Conservation (phyloP, 805 yeast genomes). For the Metschnikowia henanensis region DNA sequence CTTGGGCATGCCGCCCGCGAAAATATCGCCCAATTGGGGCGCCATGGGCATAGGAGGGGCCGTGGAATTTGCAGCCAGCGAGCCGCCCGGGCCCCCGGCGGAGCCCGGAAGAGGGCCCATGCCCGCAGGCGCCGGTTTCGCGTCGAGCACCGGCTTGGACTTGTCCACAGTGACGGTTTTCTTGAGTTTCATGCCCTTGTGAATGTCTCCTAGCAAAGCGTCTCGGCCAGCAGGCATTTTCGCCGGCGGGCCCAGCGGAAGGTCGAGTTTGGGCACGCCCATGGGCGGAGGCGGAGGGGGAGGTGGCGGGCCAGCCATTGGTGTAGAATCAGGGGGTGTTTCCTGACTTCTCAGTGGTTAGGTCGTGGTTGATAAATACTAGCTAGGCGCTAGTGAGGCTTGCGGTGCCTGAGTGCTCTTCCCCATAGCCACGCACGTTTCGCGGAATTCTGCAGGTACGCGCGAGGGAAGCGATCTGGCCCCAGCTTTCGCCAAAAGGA, state of each 20-base stretch:
- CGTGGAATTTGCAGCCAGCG: conserved; percentile 9
- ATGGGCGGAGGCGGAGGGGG: conserved; percentile 28
- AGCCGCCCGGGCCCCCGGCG: neutral
- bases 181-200: conserved; percentile 51
- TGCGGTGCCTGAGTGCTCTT: neutral
- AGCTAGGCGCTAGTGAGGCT: neutral
- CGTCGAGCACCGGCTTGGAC: conserved; percentile 58
- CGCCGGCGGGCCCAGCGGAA: conserved; percentile 24
- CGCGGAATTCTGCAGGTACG: neutral
- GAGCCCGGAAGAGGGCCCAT: conserved; percentile 18
- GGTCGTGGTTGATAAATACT: too few species aligned
- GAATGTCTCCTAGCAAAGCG: conserved; percentile 75
- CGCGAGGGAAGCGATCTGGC: too few species aligned
- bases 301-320: conserved; percentile 46
- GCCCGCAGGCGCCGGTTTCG: conserved; percentile 9
- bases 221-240: conserved; percentile 32
- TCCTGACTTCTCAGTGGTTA: too few species aligned
- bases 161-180: conserved; percentile 46
- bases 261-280: conserved; percentile 20
- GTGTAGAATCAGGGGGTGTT: neutral
- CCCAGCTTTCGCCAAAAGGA: too few species aligned
- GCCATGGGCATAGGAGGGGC: conserved; percentile 26
- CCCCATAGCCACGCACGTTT: neutral
- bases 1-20: conserved; percentile 82
- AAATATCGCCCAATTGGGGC: conserved; percentile 63